Evolutionary conservation across 2,329 filamentous ascomycete genomes (phyloP), one percentile per base, ranked within the genome.

Genomic region (Fusarium sp.): DNA sequence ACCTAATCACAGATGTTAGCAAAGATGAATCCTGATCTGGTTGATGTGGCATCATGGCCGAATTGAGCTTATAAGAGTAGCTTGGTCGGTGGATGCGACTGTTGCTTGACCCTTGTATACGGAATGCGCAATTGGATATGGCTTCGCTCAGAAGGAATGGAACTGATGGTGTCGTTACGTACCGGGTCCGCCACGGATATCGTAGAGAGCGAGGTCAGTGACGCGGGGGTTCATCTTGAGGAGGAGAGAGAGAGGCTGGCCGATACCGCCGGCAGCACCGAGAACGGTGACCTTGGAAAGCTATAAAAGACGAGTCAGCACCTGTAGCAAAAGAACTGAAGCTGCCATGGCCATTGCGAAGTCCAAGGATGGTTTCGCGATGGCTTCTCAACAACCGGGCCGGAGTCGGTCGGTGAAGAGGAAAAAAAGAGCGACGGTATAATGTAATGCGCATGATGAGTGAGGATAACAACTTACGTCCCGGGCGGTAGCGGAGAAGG

Each of bases 151-250:
- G 12, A 15, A 44, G 17, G 21, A 36, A 20, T 6, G 24, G 21
- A 6, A 28, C 14, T 20, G 10, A 34, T 40, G 12, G 20, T 39
- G 15, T 52, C 32, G 46, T 54, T 38, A 85, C 89, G 71, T 89
- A 96, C 94, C 94, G 80, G 95, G 95, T 77, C 87, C 95, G 78
- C 94, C 91, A 78, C 92, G 91, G 85, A 99, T 97, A 85, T 99
- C 96, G 86, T 98, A 99, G 77, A 99, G 92, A 70, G 95, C 92
- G 77, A 99, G 92, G 82, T 97, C 90, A 77, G 88, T 91, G 75
- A 98, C 95, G 78, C 92, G 89, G 75, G 94, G 93, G 91, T 97
- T 98, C 80, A 97, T 90, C 93, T 99, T 99, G 83, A 99, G 89
- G 79, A 99, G 91, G 73, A 99, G 91, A 62, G 96, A 99, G 77